Conservation (phyloP, 1,284 basidiomycete genomes). For the Papiliotrema terrestris region DNA sequence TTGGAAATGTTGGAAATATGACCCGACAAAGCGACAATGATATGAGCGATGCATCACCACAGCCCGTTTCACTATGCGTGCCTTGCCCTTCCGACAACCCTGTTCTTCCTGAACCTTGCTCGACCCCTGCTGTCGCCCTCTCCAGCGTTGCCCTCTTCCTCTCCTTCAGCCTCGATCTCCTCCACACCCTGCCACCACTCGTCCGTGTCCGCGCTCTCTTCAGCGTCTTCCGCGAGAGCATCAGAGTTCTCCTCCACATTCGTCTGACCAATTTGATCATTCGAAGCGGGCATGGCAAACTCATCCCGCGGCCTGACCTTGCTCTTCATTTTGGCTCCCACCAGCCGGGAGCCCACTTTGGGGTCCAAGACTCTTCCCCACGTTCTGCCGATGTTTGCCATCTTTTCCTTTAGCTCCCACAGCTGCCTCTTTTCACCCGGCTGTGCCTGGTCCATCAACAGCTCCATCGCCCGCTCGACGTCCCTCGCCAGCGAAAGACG, state of each 20-base stretch:
- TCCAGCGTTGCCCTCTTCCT: background rate
- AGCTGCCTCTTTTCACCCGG: constrained; percentile 1
- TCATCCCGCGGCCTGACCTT: background rate
- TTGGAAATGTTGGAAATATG: no score
- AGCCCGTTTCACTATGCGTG: background rate
- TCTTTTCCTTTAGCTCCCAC: constrained; percentile 1
- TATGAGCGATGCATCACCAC: no score
- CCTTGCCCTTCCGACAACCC: background rate
- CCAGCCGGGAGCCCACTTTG: background rate
- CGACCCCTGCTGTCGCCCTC: background rate
- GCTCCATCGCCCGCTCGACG: background rate
- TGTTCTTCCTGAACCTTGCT: background rate
- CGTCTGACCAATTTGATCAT: background rate
- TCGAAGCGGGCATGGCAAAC: background rate
- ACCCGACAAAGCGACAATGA: no score
- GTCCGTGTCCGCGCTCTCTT: background rate
- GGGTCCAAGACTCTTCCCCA: background rate
- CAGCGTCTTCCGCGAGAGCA: background rate
- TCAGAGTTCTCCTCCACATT: background rate
- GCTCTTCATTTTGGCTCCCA: background rate
- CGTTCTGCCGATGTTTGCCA: background rate
- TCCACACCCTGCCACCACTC: background rate
- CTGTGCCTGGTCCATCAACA: constrained; percentile 4
- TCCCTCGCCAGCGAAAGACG: constrained; percentile 2
- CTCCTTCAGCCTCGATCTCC: background rate